Evolutionary conservation across 768 basidiomycete genomes (phyloP).

Genomic region (Tulasnella sp.): DNA sequence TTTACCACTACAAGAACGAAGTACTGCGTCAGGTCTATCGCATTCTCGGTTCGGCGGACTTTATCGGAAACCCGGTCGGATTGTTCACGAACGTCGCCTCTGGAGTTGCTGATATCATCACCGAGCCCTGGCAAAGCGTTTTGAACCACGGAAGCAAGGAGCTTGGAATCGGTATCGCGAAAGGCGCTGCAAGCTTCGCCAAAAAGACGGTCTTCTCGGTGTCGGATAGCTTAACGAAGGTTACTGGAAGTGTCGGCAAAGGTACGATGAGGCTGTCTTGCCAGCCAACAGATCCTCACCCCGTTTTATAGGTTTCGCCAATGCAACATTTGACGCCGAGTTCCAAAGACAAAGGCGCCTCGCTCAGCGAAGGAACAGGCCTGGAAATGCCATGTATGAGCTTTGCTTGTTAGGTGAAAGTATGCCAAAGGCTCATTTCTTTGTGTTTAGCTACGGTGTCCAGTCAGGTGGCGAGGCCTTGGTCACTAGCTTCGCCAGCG

Average conservation of each 20-base stretch:
- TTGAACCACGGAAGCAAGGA: conserved; percentile 97
- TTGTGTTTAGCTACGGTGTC: conserved; percentile 77
- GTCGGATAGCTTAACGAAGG: conserved; percentile 95
- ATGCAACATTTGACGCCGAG: conserved; percentile 94
- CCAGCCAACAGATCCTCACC: no score
- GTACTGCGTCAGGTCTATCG: conserved; percentile 92
- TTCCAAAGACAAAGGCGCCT: conserved; percentile 89
- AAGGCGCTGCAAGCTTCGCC: conserved; percentile 97
- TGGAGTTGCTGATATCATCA: conserved; percentile 97
- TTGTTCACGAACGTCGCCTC: conserved; percentile 98
- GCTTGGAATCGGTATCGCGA: conserved; percentile 90
- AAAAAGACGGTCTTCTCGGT: conserved; percentile 99
- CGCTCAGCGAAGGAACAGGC: conserved; percentile 89
- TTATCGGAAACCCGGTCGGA: conserved; percentile 64
- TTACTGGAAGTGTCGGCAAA: conserved; percentile 97
- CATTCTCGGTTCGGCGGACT: conserved; percentile 97
- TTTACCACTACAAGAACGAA: conserved; percentile 93
- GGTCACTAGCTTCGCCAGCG: conserved; percentile 91
- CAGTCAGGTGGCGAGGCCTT: conserved; percentile 92
- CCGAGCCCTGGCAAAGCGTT: conserved; percentile 95
- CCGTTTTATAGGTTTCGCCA: conserved; percentile 72
- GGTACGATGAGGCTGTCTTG: conserved; percentile 50
- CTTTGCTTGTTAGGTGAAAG: neutral
- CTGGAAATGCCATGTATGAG: conserved; percentile 88
- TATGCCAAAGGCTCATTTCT: conserved; percentile 29